Evolutionary conservation across 179 eudicot genomes (phyloP), one percentile per base, ranked within the genome.

Genomic region (Beta macrorhiza): DNA sequence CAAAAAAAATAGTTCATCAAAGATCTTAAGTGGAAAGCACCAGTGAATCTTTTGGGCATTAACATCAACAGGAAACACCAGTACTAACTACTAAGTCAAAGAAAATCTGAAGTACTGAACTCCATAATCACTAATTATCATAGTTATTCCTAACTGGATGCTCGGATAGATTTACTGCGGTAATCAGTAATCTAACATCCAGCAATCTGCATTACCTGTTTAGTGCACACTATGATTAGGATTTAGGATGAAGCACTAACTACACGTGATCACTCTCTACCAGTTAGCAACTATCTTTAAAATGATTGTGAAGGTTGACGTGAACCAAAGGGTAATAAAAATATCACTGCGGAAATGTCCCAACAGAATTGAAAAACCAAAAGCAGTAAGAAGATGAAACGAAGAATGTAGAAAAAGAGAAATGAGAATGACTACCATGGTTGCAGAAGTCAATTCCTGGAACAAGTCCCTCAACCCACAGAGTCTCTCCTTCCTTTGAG

Each of bases 371-470:
- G 56, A 74, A 29, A 52, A 62, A 49, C 71, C 37, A 37, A 58
- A 69, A 59, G 56, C 69, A 72, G 42, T 64, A 64, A 32, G 58
- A 45, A 64, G 6, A 63, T 6, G 16, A n/a, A 47, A 37, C 25
- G 37, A 70, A 70, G 15, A 20, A 4, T 42, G 14, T 19, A 1
- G 42, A n/a, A 64, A 51, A 72, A 75, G 59, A 32, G 14, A 67
- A 55, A 10, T 58, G 67, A 61, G 73, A 51, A 63, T 8, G 45
- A 15, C 62, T 91, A 95, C 99, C 99, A 86, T 95, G 99, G 86
- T 95, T 95, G 91, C 99, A 93, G 84, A 95, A 95, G 82, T 95
- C 99, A 82, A 95, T 95, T 87, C 97, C 97, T 16, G 99, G 99
- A 80, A 95, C 97, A 82, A 95, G 98, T 67, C 99, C 99, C 84